Evolutionary conservation across 2,329 filamentous ascomycete genomes (phyloP).

Genomic region (Colletotrichum paranaense): DNA sequence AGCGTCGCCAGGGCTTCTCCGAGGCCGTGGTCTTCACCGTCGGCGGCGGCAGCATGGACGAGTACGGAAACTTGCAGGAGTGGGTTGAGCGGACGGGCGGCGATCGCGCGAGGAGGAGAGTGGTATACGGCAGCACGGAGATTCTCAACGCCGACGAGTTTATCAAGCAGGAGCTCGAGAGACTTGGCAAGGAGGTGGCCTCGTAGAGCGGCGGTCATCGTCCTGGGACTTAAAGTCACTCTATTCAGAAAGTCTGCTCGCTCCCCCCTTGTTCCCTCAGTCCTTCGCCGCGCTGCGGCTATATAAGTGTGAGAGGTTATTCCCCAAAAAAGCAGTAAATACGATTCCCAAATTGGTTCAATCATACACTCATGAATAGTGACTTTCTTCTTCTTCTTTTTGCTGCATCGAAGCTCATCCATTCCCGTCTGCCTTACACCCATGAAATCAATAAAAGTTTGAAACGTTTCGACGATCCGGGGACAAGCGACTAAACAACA

Average conservation of each 20-base stretch:
- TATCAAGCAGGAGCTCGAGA: conserved; percentile 71
- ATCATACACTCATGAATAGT: not conserved
- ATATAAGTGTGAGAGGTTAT: not conserved
- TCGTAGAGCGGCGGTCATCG: conserved; percentile 36
- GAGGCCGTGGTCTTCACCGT: conserved; percentile 96
- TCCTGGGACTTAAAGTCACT: not conserved
- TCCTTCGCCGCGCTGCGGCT: not conserved
- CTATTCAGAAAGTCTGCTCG: not conserved
- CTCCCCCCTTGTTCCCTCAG: not conserved
- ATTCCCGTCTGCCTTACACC: too few species aligned
- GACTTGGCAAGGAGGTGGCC: conserved; percentile 68
- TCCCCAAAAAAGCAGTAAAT: conserved; percentile 3
- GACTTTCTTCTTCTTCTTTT: not conserved
- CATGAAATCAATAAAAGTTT: too few species aligned
- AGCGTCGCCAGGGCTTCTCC: conserved; percentile 87
- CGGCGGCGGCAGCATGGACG: conserved; percentile 97
- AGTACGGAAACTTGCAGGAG: conserved; percentile 97
- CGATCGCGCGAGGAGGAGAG: conserved; percentile 76
- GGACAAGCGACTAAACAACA: too few species aligned
- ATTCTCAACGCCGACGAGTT: conserved; percentile 77
- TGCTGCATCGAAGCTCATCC: not conserved
- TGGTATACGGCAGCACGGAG: conserved; percentile 96
- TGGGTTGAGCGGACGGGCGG: conserved; percentile 86
- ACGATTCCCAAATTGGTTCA: conserved; percentile 14
- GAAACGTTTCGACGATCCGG: too few species aligned